These are phyloP conservation scores for Nicotiana sylvestris DNA, from an alignment of 257 asterid species.

Conservation along the genomic window DNA sequence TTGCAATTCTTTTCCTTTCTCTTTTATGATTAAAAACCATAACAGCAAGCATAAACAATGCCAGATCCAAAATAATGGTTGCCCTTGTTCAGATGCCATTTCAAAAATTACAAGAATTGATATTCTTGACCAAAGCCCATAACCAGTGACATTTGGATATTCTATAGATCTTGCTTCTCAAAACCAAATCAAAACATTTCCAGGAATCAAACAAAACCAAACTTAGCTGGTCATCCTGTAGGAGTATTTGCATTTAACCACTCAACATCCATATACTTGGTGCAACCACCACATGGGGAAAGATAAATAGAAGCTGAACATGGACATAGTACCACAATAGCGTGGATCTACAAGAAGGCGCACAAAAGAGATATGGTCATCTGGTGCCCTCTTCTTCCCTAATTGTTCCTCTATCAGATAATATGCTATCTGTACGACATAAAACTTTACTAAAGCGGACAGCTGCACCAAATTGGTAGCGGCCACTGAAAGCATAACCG, in stretches of 20 bases:
- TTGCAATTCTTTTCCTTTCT: not conserved
- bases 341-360: slow-evolving; percentile 83
- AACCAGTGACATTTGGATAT: not conserved
- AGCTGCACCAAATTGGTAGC: too few species aligned
- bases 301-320: slow-evolving; percentile 1
- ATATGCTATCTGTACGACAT: slow-evolving; percentile 71
- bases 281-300: slow-evolving; percentile 1
- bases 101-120: not conserved
- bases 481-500: too few species aligned
- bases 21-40: not conserved
- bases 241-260: not conserved
- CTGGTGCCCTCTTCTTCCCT: slow-evolving; percentile 51
- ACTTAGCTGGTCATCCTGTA: not conserved
- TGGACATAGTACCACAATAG: slow-evolving; percentile 57
- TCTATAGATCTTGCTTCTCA: not conserved
- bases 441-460: too few species aligned
- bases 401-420: slow-evolving; percentile 90
- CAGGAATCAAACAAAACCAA: not conserved
- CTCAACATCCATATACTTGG: not conserved
- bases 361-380: slow-evolving; percentile 84
- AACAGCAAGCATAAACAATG: not conserved
- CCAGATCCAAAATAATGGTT: not conserved
- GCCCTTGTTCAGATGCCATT: not conserved
- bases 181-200: not conserved
- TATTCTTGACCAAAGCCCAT: not conserved